phyloP scores from a whole-genome alignment of 192 early-diverging fungal genomes.

The Podila epigama region DNA sequence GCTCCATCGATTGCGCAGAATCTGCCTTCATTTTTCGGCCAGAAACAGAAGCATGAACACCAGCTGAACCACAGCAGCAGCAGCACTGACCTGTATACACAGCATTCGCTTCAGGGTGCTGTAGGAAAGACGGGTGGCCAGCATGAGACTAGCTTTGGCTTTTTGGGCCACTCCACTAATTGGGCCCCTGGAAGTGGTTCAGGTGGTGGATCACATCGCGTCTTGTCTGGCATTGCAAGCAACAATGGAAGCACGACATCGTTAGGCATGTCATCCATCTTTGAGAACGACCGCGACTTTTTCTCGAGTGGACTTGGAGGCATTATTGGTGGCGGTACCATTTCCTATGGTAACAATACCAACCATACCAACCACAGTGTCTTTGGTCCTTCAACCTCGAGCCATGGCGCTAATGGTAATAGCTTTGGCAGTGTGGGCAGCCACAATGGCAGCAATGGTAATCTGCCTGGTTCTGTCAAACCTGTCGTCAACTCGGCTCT shows the following conservation, averaged over 20 bases:
- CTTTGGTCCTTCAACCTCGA: background rate
- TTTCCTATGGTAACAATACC: conserved; percentile 17
- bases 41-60: conserved; percentile 24
- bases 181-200: background rate
- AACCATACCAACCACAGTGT: background rate
- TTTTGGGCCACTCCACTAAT: background rate
- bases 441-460: background rate
- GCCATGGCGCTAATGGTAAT: background rate
- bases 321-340: conserved; percentile 30
- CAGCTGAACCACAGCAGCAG: conserved; percentile 21
- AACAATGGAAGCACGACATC: background rate
- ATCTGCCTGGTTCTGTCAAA: background rate
- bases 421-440: background rate
- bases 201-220: conserved; percentile 7
- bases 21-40: conserved; percentile 1
- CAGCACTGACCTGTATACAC: background rate
- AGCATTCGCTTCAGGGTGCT: background rate
- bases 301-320: conserved; percentile 45
- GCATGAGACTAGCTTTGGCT: conserved; percentile 9
- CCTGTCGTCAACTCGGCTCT: background rate
- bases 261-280: conserved; percentile 5
- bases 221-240: conserved; percentile 7
- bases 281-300: conserved; percentile 30
- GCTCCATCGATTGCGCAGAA: conserved; percentile 28
- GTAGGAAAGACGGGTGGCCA: background rate